Conservation (phyloP, 257 asterid species). For the Scutellaria baicalensis region DNA sequence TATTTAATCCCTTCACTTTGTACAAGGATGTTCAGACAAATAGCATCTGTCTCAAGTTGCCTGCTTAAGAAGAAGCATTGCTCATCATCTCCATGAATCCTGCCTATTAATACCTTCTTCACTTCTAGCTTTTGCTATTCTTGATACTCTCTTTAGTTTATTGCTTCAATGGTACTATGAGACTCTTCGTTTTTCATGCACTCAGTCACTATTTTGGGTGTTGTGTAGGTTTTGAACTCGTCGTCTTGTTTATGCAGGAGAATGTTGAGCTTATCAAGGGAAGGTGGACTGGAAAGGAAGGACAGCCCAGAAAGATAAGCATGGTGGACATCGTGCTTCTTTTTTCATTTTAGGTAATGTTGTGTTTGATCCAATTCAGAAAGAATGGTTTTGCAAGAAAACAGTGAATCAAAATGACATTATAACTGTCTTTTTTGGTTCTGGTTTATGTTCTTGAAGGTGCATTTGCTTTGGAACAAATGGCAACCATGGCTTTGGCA, state of each 20-base stretch:
- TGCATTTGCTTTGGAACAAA: conserved; percentile 40
- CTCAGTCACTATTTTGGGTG: background rate
- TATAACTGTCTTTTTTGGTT: background rate
- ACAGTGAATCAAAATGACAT: background rate
- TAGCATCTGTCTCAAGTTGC: conserved; percentile 5
- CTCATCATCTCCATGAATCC: background rate
- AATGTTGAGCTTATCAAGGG: conserved; percentile 33
- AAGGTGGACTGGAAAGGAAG: conserved; percentile 80
- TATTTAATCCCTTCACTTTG: conserved; percentile 11
- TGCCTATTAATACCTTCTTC: conserved; percentile 4
- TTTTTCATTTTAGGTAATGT: conserved; percentile 40
- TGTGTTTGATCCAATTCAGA: background rate
- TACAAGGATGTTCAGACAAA: conserved; percentile 30
- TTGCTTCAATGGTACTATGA: conserved; percentile 18
- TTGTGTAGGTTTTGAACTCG: no score
- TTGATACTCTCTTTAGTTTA: background rate
- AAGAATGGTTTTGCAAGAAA: background rate
- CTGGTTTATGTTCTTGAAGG: conserved; percentile 19
- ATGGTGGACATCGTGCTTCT: conserved; percentile 52
- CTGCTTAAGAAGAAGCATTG: background rate
- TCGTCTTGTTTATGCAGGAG: conserved; percentile 28
- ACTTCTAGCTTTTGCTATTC: conserved; percentile 6
- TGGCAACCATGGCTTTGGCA: conserved; percentile 40
- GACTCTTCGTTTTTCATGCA: background rate
- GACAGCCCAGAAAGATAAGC: conserved; percentile 38